Evolutionary conservation across 2,329 filamentous ascomycete species (phyloP).

Genomic region (Alternaria atra): DNA sequence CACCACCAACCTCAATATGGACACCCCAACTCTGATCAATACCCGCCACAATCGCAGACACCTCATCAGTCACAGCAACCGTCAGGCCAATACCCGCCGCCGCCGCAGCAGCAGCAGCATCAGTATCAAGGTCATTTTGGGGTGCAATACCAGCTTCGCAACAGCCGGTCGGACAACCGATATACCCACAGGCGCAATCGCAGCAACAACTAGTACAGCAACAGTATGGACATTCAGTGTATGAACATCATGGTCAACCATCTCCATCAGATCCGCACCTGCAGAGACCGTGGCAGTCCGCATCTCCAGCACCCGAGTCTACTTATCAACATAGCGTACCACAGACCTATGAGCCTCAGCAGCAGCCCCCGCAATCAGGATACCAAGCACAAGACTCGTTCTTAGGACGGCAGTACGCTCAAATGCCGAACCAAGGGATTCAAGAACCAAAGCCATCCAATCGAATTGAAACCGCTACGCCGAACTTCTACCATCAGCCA

Average conservation of each 20-base stretch:
- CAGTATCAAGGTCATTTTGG: slow-evolving; percentile 29
- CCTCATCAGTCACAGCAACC: slow-evolving; percentile 5
- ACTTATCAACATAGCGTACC: slow-evolving; percentile 21
- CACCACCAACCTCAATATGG: slow-evolving; percentile 20
- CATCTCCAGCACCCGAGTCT: slow-evolving; percentile 20
- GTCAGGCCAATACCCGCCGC: slow-evolving; percentile 5
- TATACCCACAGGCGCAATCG: slow-evolving; percentile 22
- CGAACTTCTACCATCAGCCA: slow-evolving; percentile 36
- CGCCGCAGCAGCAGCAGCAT: slow-evolving; percentile 20
- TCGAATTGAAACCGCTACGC: slow-evolving; percentile 34
- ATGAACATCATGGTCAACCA: slow-evolving; percentile 19
- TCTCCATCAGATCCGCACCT: slow-evolving; percentile 22
- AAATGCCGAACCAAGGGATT: slow-evolving; percentile 30
- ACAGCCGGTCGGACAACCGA: slow-evolving; percentile 20
- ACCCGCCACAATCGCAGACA: slow-evolving; percentile 11
- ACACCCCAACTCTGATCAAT: slow-evolving; percentile 20
- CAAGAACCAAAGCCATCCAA: slow-evolving; percentile 40
- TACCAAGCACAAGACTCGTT: slow-evolving; percentile 33
- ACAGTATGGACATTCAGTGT: slow-evolving; percentile 12
- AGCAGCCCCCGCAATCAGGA: slow-evolving; percentile 34
- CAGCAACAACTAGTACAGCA: slow-evolving; percentile 23
- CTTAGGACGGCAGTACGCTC: slow-evolving; percentile 26
- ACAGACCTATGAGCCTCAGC: slow-evolving; percentile 12
- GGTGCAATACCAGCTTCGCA: slow-evolving; percentile 19
- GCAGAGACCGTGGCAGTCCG: slow-evolving; percentile 34